These are phyloP conservation scores for Aspergillus funiculosus DNA, from an alignment of 495 filamentous ascomycete genomes.

Conservation along the genomic window DNA sequence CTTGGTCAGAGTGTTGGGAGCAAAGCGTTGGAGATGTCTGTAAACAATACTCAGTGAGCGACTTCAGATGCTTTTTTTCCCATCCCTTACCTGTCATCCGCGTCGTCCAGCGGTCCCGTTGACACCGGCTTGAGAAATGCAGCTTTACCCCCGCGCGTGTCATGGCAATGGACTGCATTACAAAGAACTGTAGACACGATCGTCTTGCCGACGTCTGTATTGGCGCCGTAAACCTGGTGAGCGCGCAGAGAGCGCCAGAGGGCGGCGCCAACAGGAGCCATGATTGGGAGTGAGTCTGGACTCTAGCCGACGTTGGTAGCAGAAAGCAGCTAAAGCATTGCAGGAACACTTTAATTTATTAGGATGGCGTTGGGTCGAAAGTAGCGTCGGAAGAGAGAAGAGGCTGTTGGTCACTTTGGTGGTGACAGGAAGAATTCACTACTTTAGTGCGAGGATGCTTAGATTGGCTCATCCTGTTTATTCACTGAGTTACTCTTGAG, in stretches of 20 bases:
- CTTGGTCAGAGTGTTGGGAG: conserved; percentile 46
- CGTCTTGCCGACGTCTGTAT: conserved; percentile 77
- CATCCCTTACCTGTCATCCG: conserved; percentile 55
- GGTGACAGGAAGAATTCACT: too few relatives aligned
- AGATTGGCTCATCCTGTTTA: too few relatives aligned
- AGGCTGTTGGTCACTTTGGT: too few relatives aligned
- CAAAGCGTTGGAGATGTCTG: conserved; percentile 55
- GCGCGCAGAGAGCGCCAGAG: conserved; percentile 59
- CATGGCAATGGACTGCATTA: conserved; percentile 46
- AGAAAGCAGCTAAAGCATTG: too few relatives aligned
- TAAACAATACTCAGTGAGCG: not conserved
- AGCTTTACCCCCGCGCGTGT: conserved; percentile 37
- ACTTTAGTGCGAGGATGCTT: too few relatives aligned
- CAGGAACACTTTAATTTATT: too few relatives aligned
- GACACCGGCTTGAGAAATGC: conserved; percentile 72
- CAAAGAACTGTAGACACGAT: conserved; percentile 65
- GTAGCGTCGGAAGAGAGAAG: too few relatives aligned
- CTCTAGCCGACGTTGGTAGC: not conserved
- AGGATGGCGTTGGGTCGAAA: too few relatives aligned
- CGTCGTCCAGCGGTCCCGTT: conserved; percentile 59
- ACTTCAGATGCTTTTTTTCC: not conserved
- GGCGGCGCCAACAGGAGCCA: conserved; percentile 39
- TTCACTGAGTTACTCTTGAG: too few relatives aligned
- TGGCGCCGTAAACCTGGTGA: conserved; percentile 71
- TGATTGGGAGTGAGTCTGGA: conserved; percentile 10